Conservation (phyloP, 371 early-diverging fungal species). For the Mucor circinelloides region DNA sequence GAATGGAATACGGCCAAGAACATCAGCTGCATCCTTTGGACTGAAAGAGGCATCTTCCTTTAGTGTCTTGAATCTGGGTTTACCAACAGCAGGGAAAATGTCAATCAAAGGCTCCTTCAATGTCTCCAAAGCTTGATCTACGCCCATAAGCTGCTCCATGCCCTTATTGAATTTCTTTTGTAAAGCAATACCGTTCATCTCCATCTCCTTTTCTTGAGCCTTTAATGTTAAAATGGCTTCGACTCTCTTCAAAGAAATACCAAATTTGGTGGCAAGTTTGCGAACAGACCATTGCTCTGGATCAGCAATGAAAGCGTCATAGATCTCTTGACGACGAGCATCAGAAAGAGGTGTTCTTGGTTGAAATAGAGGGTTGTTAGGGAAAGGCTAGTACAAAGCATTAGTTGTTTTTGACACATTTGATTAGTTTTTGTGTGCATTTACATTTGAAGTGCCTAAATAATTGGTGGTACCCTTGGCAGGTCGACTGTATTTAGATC, state of each 20-base stretch:
- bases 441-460: conserved; percentile 23
- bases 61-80: conserved; percentile 78
- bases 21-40: conserved; percentile 80
- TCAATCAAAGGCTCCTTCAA: conserved; percentile 66
- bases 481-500: conserved; percentile 40
- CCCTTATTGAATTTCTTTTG: conserved; percentile 71
- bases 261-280: conserved; percentile 70
- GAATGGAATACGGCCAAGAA: conserved; percentile 75
- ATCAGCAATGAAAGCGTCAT: conserved; percentile 62
- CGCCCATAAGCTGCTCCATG: conserved; percentile 86
- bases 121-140: conserved; percentile 35
- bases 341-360: conserved; percentile 83
- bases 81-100: conserved; percentile 66
- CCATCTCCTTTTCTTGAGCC: conserved; percentile 73
- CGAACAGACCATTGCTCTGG: conserved; percentile 72
- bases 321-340: conserved; percentile 71
- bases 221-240: conserved; percentile 91
- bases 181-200: conserved; percentile 52
- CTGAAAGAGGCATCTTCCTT: conserved; percentile 77
- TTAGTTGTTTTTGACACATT: not conserved
- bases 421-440: not conserved
- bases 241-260: conserved; percentile 83
- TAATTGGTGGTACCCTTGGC: conserved; percentile 53
- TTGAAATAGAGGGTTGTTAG: conserved; percentile 85
- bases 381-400: conserved; percentile 73